Evolutionary conservation across 805 yeast species (phyloP).

Genomic region (Zygoascus bituminiphila): DNA sequence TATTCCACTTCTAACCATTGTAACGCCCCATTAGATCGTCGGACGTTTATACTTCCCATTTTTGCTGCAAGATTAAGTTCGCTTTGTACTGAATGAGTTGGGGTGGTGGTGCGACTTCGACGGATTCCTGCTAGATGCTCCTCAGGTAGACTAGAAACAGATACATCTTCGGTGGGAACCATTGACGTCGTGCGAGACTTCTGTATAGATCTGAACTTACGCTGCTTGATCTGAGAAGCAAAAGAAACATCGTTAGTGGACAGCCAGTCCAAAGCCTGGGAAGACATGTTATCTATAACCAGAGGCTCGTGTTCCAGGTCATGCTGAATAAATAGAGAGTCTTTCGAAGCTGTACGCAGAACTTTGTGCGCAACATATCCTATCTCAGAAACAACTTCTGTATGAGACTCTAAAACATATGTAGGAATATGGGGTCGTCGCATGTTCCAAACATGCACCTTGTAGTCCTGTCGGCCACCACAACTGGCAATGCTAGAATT

Average conservation of each 20-base stretch:
- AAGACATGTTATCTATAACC: slow-evolving; percentile 43
- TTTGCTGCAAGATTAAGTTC: neutral
- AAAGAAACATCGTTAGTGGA: slow-evolving; percentile 42
- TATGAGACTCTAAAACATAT: slow-evolving; percentile 41
- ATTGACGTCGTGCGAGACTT: neutral
- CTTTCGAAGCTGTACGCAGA: slow-evolving; percentile 45
- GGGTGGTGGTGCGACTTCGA: neutral
- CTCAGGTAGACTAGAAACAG: neutral
- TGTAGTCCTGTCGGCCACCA: slow-evolving; percentile 55
- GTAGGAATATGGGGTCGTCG: slow-evolving; percentile 66
- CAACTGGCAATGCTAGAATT: slow-evolving; percentile 52
- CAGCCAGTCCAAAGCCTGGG: slow-evolving; percentile 52
- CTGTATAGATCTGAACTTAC: neutral
- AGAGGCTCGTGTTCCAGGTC: slow-evolving; percentile 39
- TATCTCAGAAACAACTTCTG: slow-evolving; percentile 48
- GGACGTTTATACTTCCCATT: neutral
- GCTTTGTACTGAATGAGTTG: neutral
- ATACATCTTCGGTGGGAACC: neutral
- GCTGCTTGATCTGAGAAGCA: slow-evolving; percentile 37
- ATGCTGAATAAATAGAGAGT: slow-evolving; percentile 40
- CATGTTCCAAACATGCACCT: slow-evolving; percentile 62
- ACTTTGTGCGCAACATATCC: slow-evolving; percentile 41
- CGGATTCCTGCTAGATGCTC: neutral
- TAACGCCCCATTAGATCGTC: neutral
- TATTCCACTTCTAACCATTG: slow-evolving; percentile 4